phyloP scores from a whole-genome alignment of 2,329 filamentous ascomycete genomes.

The Neonectria ditissima region DNA sequence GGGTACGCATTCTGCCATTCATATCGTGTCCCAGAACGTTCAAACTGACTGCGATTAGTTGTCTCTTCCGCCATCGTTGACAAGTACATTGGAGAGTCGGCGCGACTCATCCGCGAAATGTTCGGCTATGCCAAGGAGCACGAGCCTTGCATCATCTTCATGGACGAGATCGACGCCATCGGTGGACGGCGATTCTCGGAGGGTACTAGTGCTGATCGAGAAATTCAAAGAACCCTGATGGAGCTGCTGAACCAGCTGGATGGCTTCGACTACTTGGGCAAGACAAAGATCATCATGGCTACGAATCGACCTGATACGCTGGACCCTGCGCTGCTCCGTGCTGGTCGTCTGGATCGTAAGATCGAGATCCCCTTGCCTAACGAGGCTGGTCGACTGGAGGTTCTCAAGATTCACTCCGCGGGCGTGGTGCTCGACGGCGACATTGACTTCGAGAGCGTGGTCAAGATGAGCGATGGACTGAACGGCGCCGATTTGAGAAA shows the following conservation, averaged over 20 bases:
- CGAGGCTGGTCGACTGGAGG: conserved; percentile 94
- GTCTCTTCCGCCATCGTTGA: conserved; percentile 99
- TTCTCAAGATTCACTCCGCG: conserved; percentile 95
- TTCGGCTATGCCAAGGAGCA: conserved; percentile 99
- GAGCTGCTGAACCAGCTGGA: conserved; percentile 98
- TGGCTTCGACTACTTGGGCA: conserved; percentile 98
- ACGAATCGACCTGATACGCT: conserved; percentile 97
- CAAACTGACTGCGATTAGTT: conserved; percentile 65
- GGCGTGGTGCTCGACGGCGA: conserved; percentile 92
- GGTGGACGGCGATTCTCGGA: conserved; percentile 96
- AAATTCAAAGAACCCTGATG: conserved; percentile 99
- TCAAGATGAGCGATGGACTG: conserved; percentile 99
- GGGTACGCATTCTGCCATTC: conserved; percentile 64
- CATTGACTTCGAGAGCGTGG: conserved; percentile 98
- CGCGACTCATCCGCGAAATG: conserved; percentile 97
- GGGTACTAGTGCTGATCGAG: conserved; percentile 95
- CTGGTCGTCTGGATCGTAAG: conserved; percentile 94
- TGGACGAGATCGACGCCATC: conserved; percentile 99
- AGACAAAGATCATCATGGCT: conserved; percentile 99
- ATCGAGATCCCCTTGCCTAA: conserved; percentile 98
- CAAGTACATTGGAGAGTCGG: conserved; percentile 99
- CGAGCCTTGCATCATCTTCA: conserved; percentile 99
- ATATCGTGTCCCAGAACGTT: neutral
- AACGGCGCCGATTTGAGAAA: conserved; percentile 98
- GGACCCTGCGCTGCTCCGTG: conserved; percentile 91